These are phyloP conservation scores for Yamadazyma sp. DNA, from an alignment of 1,139 yeast species.

Conservation along the genomic window DNA sequence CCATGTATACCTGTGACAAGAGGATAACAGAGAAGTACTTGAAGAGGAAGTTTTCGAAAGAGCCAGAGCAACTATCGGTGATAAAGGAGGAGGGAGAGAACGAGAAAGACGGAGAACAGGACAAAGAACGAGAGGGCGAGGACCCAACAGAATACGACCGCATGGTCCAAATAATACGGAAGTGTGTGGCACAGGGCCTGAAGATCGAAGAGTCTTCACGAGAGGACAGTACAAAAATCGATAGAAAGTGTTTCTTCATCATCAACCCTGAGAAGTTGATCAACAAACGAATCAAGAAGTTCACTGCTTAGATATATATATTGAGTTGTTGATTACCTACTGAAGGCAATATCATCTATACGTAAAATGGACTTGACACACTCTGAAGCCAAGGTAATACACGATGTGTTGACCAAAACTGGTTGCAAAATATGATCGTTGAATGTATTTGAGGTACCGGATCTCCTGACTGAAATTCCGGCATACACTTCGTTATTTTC, in stretches of 20 bases:
- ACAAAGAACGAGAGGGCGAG: constrained; percentile 2
- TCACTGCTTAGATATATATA: constrained; percentile 7
- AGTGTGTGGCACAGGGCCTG: constrained; percentile 51
- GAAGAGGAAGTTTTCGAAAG: constrained; percentile 41
- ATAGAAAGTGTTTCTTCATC: constrained; percentile 62
- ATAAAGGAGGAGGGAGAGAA: constrained; percentile 6
- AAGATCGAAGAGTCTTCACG: constrained; percentile 46
- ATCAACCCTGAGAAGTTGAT: constrained; percentile 56
- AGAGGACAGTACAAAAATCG: constrained; percentile 63
- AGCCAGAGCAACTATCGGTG: constrained; percentile 10
- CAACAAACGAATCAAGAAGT: constrained; percentile 36
- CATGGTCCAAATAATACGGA: constrained; percentile 43
- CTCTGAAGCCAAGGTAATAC: constrained; percentile 91
- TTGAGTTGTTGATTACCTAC: constrained; percentile 23
- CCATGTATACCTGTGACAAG: constrained; percentile 66
- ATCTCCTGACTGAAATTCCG: constrained; percentile 94
- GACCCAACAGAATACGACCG: constrained; percentile 37
- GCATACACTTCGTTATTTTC: constrained; percentile 89
- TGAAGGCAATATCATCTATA: constrained; percentile 87
- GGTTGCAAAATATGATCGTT: constrained; percentile 97
- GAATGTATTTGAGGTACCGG: constrained; percentile 88
- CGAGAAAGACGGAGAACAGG: constrained; percentile 6
- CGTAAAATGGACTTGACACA: constrained; percentile 93
- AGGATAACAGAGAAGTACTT: constrained; percentile 67
- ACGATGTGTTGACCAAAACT: constrained; percentile 89